Conservation (phyloP, 1,284 basidiomycete genomes). For the Chiua sp. region DNA sequence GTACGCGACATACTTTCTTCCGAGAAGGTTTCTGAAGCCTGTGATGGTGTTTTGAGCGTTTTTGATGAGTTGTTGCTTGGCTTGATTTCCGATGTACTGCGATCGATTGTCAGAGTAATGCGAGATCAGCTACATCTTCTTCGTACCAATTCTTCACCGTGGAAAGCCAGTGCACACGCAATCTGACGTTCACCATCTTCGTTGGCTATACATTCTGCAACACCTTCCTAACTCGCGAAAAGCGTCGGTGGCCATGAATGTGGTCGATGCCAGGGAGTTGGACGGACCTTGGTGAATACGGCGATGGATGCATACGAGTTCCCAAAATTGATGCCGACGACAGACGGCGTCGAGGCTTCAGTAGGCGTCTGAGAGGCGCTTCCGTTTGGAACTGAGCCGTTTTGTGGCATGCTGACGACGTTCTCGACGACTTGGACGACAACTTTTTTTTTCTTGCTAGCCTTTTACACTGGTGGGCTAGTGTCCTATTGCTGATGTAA, state of each 20-base stretch:
- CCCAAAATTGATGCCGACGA: constrained; percentile 97
- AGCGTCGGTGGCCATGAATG: background rate
- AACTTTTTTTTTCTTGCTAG: background rate
- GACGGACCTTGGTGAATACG: constrained; percentile 87
- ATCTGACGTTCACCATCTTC: constrained; percentile 99
- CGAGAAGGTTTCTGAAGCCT: constrained; percentile 93
- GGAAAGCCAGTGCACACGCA: constrained; percentile 92
- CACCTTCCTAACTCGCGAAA: constrained; percentile 69
- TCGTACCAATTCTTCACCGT: constrained; percentile 87
- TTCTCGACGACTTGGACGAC: background rate
- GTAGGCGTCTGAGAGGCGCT: constrained; percentile 40
- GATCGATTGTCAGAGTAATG: constrained; percentile 17
- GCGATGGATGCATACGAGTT: constrained; percentile 96
- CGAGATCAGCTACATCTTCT: background rate
- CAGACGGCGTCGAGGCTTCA: constrained; percentile 48
- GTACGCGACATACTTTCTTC: constrained; percentile 72
- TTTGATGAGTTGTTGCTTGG: constrained; percentile 94
- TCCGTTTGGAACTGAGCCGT: constrained; percentile 43
- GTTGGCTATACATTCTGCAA: constrained; percentile 95
- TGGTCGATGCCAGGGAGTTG: background rate
- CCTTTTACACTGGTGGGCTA: too few relatives aligned
- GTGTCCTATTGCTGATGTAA: constrained; percentile 23
- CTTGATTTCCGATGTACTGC: constrained; percentile 96
- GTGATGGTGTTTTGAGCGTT: constrained; percentile 95
- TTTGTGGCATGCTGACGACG: constrained; percentile 26